Evolutionary conservation across 1,284 basidiomycete genomes (phyloP).

Genomic region (Irpex rosettiformis): DNA sequence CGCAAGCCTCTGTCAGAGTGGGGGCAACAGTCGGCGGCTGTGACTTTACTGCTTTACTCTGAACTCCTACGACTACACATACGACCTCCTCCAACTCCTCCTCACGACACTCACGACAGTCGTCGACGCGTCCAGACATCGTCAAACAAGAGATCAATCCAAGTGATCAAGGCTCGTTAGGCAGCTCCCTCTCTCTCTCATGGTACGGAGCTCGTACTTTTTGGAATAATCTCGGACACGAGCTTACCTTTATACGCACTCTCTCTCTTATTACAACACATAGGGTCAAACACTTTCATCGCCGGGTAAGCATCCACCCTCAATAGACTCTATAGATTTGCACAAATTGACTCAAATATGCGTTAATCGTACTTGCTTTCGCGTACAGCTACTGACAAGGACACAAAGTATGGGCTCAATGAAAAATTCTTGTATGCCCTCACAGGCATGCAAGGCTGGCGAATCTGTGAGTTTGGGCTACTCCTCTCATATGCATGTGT

Average conservation of each 20-base stretch:
- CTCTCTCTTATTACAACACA: constrained; percentile 8
- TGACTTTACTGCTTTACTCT: not conserved
- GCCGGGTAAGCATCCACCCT: constrained; percentile 45
- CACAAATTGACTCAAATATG: not conserved
- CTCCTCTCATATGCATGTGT: not conserved
- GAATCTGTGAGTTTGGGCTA: constrained; percentile 76
- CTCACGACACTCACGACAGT: not conserved
- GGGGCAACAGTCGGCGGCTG: no score
- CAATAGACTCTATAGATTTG: not conserved
- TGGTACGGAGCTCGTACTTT: not conserved
- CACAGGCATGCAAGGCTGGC: constrained; percentile 99
- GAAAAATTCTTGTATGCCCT: constrained; percentile 79
- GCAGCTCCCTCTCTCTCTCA: not conserved
- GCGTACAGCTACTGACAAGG: constrained; percentile 77
- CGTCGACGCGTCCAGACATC: not conserved
- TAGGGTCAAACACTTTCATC: constrained; percentile 75
- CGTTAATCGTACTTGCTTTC: not conserved
- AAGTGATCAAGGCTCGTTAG: not conserved
- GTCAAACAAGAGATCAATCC: not conserved
- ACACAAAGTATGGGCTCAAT: constrained; percentile 77
- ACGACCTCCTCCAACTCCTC: not conserved
- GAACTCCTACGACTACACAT: not conserved
- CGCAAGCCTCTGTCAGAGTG: not conserved
- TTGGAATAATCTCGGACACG: constrained; percentile 21
- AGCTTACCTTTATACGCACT: constrained; percentile 26